These are phyloP conservation scores for Lactarius deliciosus DNA, from an alignment of 768 basidiomycete species.

Conservation along the genomic window DNA sequence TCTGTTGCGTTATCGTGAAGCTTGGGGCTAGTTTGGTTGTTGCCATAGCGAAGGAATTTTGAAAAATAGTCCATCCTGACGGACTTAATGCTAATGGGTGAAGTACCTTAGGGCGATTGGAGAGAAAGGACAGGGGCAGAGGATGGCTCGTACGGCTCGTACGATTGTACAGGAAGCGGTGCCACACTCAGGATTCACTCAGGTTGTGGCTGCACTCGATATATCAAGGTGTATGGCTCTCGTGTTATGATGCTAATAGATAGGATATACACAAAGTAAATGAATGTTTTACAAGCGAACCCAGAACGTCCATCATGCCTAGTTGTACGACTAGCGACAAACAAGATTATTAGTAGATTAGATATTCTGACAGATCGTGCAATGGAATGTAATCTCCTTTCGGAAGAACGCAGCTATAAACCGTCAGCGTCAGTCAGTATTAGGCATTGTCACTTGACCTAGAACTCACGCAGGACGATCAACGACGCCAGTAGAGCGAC, in stretches of 20 bases:
- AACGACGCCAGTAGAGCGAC: conserved; percentile 77
- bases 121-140: neutral
- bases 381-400: conserved; percentile 70
- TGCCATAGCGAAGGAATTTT: conserved; percentile 61
- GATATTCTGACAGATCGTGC: conserved; percentile 83
- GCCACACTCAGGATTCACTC: neutral
- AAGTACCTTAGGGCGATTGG: neutral
- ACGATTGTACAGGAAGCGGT: neutral
- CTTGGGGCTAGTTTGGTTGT: conserved; percentile 48
- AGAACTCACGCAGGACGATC: conserved; percentile 72
- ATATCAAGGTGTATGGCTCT: neutral
- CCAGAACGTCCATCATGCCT: conserved; percentile 11
- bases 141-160: neutral
- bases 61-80: conserved; percentile 79
- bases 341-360: conserved; percentile 44
- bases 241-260: conserved; percentile 1
- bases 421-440: conserved; percentile 32
- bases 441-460: conserved; percentile 17
- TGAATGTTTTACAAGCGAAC: conserved; percentile 26
- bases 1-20: conserved; percentile 67
- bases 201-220: no score
- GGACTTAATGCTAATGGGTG: neutral
- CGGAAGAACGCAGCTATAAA: conserved; percentile 75
- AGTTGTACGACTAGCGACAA: conserved; percentile 28
- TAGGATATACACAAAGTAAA: conserved; percentile 24